Base-by-base conservation (phyloP, 345 rosid genomes). In the Salix viminalis region DNA sequence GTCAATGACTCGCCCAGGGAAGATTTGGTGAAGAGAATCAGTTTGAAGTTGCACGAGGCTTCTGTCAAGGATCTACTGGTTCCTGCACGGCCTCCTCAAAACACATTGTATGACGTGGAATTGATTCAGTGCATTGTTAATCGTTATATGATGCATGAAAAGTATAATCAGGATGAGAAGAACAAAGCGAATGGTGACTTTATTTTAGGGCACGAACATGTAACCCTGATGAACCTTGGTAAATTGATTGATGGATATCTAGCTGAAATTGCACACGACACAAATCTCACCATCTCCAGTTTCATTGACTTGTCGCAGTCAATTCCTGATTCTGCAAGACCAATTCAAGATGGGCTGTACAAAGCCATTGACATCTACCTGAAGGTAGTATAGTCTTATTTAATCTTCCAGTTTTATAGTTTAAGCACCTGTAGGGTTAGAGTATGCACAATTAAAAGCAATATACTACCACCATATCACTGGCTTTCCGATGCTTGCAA, bases 321-420 rank as follows among this genome's bases (percentile, higher is more conserved):
- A 0, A 81, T 95, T 75, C 96, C 97, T 0, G 92, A 91, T 67
- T 76, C 91, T 42, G 92, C 88, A n/a, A 88, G 99, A 74, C 90
- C 89, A 23, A 76, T 85, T 74, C 93, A 95, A 69, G 97, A 95
- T 65, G 89, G 89, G 50, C 79, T 95, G 14, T 95, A 95, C 87
- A 90, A 87, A 76, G 97, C 99, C 76, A 87, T 95, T 66, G 97
- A 91, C 77, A 64, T 75, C 74, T 95, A 84, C 88, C 86, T 95
- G 70, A 90, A 90, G 96, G 99, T 93, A 87, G 16, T 39, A 4
- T 16, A 7, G 7, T 61, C 11, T 24, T 44, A 14, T 28, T 62
- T 62, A 62, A 23, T 13, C 24, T 42, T 62, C 42, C 10, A 19
- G 6, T 39, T 37, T 12, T 34, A 36, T 72, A 11, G 16, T 16